Conservation (phyloP, 1,284 basidiomycete genomes). For the Anthracocystis panici-leucophaei region DNA sequence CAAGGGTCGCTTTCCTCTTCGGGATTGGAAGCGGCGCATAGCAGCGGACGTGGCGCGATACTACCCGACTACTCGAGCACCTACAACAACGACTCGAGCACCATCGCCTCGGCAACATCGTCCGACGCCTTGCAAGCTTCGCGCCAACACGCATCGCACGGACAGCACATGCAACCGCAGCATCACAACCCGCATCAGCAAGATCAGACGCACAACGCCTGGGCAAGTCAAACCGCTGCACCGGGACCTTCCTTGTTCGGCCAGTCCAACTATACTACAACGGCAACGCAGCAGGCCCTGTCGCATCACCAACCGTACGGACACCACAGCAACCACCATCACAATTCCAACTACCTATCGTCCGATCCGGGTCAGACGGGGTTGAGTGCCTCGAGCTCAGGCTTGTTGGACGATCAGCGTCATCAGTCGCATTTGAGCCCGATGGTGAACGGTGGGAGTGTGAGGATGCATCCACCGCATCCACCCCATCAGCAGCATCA, state of each 20-base stretch:
- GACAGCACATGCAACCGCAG: slow-evolving; percentile 31
- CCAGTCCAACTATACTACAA: slow-evolving; percentile 26
- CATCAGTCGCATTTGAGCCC: slow-evolving; percentile 50
- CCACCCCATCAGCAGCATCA: slow-evolving; percentile 15
- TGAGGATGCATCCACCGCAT: slow-evolving; percentile 39
- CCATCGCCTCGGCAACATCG: slow-evolving; percentile 28
- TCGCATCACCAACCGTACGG: slow-evolving; percentile 41
- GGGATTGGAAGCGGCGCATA: slow-evolving; percentile 40
- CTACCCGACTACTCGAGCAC: slow-evolving; percentile 38
- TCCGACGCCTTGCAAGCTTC: slow-evolving; percentile 36
- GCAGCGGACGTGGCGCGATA: slow-evolving; percentile 25
- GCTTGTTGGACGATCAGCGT: slow-evolving; percentile 33
- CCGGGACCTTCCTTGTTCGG: slow-evolving; percentile 38
- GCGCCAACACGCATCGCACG: slow-evolving; percentile 37
- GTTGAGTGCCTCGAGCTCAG: slow-evolving; percentile 27
- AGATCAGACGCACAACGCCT: slow-evolving; percentile 40
- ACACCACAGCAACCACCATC: slow-evolving; percentile 43
- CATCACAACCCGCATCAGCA: slow-evolving; percentile 38
- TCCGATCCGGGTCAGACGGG: slow-evolving; percentile 38
- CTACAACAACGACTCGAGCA: slow-evolving; percentile 39
- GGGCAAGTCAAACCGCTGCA: slow-evolving; percentile 34
- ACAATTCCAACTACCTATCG: slow-evolving; percentile 34
- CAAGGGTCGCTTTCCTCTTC: slow-evolving; percentile 35
- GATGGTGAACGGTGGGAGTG: slow-evolving; percentile 39
- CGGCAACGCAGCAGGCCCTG: slow-evolving; percentile 17